phyloP scores from a whole-genome alignment of 2,329 filamentous ascomycete genomes.

The Paecilomyces formosus region DNA sequence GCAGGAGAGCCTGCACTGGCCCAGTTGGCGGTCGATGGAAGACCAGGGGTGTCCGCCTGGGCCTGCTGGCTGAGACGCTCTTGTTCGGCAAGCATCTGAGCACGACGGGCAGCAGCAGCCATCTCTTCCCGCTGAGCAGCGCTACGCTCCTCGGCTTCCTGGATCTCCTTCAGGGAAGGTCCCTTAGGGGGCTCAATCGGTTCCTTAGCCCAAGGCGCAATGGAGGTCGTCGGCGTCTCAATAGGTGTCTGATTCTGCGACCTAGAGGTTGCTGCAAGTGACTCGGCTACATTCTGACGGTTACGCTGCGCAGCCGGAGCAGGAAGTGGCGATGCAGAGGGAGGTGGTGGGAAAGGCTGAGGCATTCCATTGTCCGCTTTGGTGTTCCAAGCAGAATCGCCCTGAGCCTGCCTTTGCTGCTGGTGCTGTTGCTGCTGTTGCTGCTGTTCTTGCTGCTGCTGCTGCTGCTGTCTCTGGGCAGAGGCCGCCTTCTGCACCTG shows the following conservation, averaged over 20 bases:
- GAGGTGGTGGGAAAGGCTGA: conserved; percentile 59
- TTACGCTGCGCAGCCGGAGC: conserved; percentile 83
- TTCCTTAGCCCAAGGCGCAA: conserved; percentile 95
- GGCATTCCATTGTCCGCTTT: conserved; percentile 61
- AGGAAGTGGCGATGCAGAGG: conserved; percentile 72
- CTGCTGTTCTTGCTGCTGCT: conserved; percentile 20
- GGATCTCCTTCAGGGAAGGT: conserved; percentile 91
- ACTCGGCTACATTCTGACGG: conserved; percentile 74
- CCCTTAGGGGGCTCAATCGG: conserved; percentile 65
- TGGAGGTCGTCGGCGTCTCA: conserved; percentile 60
- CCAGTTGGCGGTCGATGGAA: conserved; percentile 87
- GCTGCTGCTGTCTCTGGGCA: conserved; percentile 30
- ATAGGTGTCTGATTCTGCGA: conserved; percentile 72
- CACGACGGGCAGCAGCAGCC: conserved; percentile 68
- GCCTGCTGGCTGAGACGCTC: conserved; percentile 62
- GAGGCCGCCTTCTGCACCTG: conserved; percentile 69
- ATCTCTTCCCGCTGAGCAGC: conserved; percentile 81
- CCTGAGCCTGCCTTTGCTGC: conserved; percentile 32
- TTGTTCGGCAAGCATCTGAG: conserved; percentile 61
- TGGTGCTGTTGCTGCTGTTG: conserved; percentile 20
- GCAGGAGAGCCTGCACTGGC: conserved; percentile 66
- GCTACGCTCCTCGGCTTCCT: conserved; percentile 88
- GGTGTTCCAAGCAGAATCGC: conserved; percentile 49
- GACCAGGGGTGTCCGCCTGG: conserved; percentile 61
- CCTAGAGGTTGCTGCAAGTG: conserved; percentile 54